Conservation (phyloP, 371 early-diverging fungal species). For the Edhazardia aedis region DNA sequence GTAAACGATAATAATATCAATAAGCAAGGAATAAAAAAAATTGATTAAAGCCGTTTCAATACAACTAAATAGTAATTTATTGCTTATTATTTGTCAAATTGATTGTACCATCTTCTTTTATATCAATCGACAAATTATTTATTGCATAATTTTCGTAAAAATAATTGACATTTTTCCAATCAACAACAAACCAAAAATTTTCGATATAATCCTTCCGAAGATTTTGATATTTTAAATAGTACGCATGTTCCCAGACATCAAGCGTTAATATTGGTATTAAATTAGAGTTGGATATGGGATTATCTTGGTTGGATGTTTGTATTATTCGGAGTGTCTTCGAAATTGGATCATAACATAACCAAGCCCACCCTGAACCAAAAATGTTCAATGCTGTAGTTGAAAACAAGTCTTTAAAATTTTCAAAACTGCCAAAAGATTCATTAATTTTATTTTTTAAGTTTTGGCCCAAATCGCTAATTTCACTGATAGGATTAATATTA, state of each 20-base stretch:
- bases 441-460: slow-evolving; percentile 14
- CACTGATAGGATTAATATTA: slow-evolving; percentile 11
- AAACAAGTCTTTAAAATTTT: slow-evolving; percentile 43
- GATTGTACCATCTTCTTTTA: too few species aligned
- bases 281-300: slow-evolving; percentile 33
- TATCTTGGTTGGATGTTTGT: slow-evolving; percentile 47
- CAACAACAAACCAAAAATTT: slow-evolving; percentile 47
- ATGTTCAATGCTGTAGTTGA: slow-evolving; percentile 26
- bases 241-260: slow-evolving; percentile 51
- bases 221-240: slow-evolving; percentile 48
- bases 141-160: slow-evolving; percentile 17
- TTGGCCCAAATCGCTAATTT: not conserved
- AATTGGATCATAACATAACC: slow-evolving; percentile 21
- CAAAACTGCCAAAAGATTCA: slow-evolving; percentile 38
- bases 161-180: slow-evolving; percentile 42
- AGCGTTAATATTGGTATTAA: slow-evolving; percentile 40
- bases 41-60: too few species aligned
- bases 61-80: too few species aligned
- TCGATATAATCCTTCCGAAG: slow-evolving; percentile 38
- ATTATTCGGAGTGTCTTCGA: slow-evolving; percentile 31
- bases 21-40: too few species aligned
- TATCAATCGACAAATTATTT: too few species aligned
- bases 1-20: too few species aligned
- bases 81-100: too few species aligned
- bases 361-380: slow-evolving; percentile 49